phyloP scores from a whole-genome alignment of 305 asterid species.

The Fraxinus greggii region DNA sequence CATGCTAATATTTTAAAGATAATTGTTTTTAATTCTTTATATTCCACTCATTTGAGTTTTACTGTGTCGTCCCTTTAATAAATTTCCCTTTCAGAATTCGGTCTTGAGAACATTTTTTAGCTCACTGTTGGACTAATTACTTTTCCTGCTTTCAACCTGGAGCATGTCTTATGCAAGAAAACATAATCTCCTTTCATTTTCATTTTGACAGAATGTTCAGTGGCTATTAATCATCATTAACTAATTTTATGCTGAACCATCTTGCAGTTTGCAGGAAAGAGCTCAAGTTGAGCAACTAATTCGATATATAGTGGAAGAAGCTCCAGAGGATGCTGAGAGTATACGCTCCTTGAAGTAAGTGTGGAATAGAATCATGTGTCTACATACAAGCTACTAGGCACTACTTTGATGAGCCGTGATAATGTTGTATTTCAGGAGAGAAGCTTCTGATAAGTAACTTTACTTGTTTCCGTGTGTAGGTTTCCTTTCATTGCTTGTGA shows the following conservation, averaged over 20 bases:
- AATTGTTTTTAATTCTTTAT: constrained; percentile 1
- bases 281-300: constrained; percentile 61
- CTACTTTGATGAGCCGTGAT: neutral
- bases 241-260: constrained; percentile 6
- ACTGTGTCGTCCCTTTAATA: constrained; percentile 1
- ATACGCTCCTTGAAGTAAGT: constrained; percentile 80
- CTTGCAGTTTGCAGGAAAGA: constrained; percentile 75
- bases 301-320: constrained; percentile 73
- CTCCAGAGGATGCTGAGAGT: constrained; percentile 70
- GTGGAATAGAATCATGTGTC: constrained; percentile 10
- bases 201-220: constrained; percentile 6
- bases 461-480: constrained; percentile 36
- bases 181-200: neutral
- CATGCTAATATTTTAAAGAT: neutral
- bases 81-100: neutral
- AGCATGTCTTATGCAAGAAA: constrained; percentile 9
- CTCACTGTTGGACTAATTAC: neutral
- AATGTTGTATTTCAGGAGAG: neutral
- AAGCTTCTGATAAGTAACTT: constrained; percentile 1
- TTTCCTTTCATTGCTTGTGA: constrained; percentile 90
- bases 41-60: constrained; percentile 9
- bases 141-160: neutral
- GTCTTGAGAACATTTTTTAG: constrained; percentile 4
- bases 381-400: neutral
- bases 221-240: constrained; percentile 9